Evolutionary conservation across 2,329 filamentous ascomycete species (phyloP).

Genomic region (Cladobotryum mycophilum): DNA sequence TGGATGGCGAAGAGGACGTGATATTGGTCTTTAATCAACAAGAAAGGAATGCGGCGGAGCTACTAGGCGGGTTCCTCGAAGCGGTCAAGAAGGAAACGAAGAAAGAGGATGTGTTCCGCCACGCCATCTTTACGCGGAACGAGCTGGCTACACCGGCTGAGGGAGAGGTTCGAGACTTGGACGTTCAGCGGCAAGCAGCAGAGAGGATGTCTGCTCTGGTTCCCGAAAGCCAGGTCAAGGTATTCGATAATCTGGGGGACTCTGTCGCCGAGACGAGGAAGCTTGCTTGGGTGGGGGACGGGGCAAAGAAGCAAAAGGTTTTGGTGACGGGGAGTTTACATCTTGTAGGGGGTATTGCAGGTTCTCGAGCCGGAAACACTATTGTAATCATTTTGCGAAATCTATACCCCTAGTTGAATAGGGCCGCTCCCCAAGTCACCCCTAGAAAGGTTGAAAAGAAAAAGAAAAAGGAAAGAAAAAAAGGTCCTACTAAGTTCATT

Average conservation of each 20-base stretch:
- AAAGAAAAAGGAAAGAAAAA: too few species aligned
- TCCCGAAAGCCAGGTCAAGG: slow-evolving; percentile 36
- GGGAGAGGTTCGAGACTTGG: slow-evolving; percentile 41
- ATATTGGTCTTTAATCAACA: slow-evolving; percentile 90
- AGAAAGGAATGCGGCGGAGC: slow-evolving; percentile 64
- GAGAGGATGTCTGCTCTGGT: slow-evolving; percentile 53
- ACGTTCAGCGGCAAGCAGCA: slow-evolving; percentile 61
- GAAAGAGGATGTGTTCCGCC: slow-evolving; percentile 49
- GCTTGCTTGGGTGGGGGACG: slow-evolving; percentile 25
- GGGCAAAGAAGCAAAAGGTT: slow-evolving; percentile 44
- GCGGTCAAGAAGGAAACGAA: slow-evolving; percentile 40
- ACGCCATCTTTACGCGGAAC: slow-evolving; percentile 79
- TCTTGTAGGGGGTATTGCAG: slow-evolving; percentile 69
- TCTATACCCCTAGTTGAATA: not conserved
- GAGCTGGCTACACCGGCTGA: slow-evolving; percentile 27
- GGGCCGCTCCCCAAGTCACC: too few species aligned
- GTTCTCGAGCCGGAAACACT: slow-evolving; percentile 51
- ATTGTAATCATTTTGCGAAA: slow-evolving; percentile 20
- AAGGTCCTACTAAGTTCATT: not conserved
- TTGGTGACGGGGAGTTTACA: slow-evolving; percentile 81
- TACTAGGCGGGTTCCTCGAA: slow-evolving; percentile 57
- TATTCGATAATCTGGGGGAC: slow-evolving; percentile 64
- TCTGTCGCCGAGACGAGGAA: slow-evolving; percentile 54
- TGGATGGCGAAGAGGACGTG: slow-evolving; percentile 26
- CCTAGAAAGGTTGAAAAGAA: not conserved